Evolutionary conservation across 805 yeast genomes (phyloP), one percentile per base, ranked within the genome.

Genomic region (Kodamaea neixiangensis): DNA sequence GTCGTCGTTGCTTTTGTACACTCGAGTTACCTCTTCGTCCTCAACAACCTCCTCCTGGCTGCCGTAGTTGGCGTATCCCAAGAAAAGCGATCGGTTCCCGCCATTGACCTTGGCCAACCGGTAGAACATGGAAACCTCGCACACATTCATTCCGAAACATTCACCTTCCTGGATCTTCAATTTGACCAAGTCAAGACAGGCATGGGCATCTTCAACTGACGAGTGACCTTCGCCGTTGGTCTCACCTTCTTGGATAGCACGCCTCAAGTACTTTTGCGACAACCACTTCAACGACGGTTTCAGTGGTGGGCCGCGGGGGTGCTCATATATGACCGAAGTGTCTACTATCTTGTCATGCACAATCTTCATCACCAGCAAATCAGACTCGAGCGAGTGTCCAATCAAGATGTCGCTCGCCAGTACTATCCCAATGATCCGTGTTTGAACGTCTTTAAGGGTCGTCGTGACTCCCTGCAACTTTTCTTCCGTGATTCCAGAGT

Each of bases 381-480:
- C 99, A 18, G 86, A 83, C 54, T 92, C 93, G 25, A 93, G 71
- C 0, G 98, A 93, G 65, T 93, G 99, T 1, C 99, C 98, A 47
- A 93, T 79, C 18, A 93, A 62, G 11, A 85, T 75, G 63, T 91
- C 97, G 14, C 72, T 68, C 1, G 77, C 59, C 5, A 80, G 69
- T 2, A 93, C 71, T 1, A 78, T 57, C 2, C 62, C 55, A 1
- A 80, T 46, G 5, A 94, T 51, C 58, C 77, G 72, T 1, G 74
- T 53, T 64, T 91, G 97, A 2, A 89, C 81, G 57, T 92, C 96
- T 14, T 65, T 53, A 13, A 86, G 64, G 0, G 86, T 81, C 0
- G 87, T 86, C 0, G 85, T 82, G 2, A 86, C 93, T 42, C 73
- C 77, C 13, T 65, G 59, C 5, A 94, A 72, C 59, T 76, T 69